A percentile compares a stretch with the other conserved stretches of the same genome.
Evolutionary conservation across 805 yeast genomes (phyloP).

Genomic region (Sugiyamaella americana): DNA sequence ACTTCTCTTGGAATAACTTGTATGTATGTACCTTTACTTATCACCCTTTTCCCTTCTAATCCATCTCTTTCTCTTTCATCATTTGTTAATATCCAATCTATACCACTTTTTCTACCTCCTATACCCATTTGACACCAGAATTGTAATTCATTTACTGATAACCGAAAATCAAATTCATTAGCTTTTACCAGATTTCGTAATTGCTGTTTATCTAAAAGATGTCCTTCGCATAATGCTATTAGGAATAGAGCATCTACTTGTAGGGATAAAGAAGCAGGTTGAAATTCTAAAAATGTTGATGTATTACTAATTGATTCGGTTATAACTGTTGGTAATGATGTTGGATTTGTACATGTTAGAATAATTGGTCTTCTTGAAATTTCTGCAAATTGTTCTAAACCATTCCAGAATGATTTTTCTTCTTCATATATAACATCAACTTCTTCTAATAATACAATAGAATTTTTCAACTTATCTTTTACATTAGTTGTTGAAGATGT

Average conservation of each 20-base stretch:
- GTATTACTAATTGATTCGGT: constrained; percentile 28
- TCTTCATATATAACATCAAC: constrained; percentile 73
- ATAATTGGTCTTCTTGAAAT: constrained; percentile 65
- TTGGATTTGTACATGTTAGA: constrained; percentile 45
- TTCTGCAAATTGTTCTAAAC: constrained; percentile 53
- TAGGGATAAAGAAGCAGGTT: constrained; percentile 12
- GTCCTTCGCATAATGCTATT: constrained; percentile 35
- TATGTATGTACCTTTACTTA: constrained; percentile 21
- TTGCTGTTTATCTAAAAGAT: constrained; percentile 19
- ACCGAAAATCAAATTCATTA: constrained; percentile 27
- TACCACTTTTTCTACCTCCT: constrained; percentile 28
- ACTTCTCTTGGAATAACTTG: constrained; percentile 2
- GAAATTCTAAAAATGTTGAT: constrained; percentile 33
- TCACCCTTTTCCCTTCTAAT: constrained; percentile 12
- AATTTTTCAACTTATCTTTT: constrained; percentile 40
- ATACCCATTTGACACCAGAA: constrained; percentile 34
- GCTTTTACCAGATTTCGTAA: constrained; percentile 20
- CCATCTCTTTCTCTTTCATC: constrained; percentile 15
- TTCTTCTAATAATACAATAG: constrained; percentile 76
- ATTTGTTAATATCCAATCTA: constrained; percentile 29
- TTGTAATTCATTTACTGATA: constrained; percentile 27
- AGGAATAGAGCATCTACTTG: constrained; percentile 27
- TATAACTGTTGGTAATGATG: constrained; percentile 28
- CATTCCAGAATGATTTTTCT: constrained; percentile 77
- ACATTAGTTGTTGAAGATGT: constrained; percentile 1